Base-by-base conservation (phyloP, 495 filamentous ascomycete species). In the Immersiella caudata region DNA sequence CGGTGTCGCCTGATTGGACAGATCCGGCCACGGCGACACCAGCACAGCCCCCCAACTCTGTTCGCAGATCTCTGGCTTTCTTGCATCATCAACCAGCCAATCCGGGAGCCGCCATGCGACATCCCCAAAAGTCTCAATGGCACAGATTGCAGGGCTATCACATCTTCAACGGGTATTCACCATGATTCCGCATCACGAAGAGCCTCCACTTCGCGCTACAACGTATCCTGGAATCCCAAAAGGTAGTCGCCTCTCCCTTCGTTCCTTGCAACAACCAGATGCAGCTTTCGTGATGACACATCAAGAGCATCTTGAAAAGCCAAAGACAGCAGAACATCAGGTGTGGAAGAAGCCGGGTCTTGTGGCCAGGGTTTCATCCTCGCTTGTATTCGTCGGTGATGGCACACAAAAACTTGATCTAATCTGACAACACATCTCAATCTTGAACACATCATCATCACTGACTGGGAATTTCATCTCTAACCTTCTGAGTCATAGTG, bases 401-500 rank as follows among this genome's bases (percentile, higher is more conserved):
- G 79, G 78, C 64, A 71, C 59, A 68, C 68, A 76, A 69, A 82
- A 78, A 80, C 82, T 84, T 84, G 82, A 84, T 84, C 82, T 83
- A 84, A 84, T 84, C 82, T 83, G 82, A 83, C 57, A 59, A 25
- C 6, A 16, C 58, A 40, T 16, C 64, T 27, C 46, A 25, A 22
- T 57, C 6, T 24, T 52, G 33, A 35, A 60, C 27, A n/a, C 25
- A 40, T 33, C 29, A 61, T 55, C 67, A 25, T 51, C 7, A 49
- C 59, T 51, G 64, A 12, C 40, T 46, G 40, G 40, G 40, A 46
- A 73, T 73, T 25, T 71, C 71, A 62, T 73, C 60, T 74, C 75
- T 79, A 67, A 88, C 81, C 60, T 82, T 80, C 26, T 79, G 76
- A 2, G 84, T 85, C 55, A 92, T 80, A 69, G 77, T 72, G 61